phyloP scores from a whole-genome alignment of 768 basidiomycete genomes.

The Inosperma sp. region DNA sequence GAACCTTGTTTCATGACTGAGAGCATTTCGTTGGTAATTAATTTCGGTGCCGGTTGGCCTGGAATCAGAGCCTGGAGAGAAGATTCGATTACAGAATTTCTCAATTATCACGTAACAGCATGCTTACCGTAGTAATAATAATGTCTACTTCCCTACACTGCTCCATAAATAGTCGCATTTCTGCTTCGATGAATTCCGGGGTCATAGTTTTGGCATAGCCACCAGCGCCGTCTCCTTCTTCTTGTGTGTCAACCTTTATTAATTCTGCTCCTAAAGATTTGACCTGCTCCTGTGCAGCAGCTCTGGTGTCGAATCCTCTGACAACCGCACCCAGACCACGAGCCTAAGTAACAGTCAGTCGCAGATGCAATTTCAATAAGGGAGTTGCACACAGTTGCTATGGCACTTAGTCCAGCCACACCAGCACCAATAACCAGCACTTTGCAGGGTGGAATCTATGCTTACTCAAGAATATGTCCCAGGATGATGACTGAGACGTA shows the following conservation, averaged over 20 bases:
- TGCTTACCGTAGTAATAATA: conserved; percentile 71
- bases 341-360: conserved; percentile 41
- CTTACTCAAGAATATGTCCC: conserved; percentile 5
- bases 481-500: conserved; percentile 11
- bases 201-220: conserved; percentile 92
- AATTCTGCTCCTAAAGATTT: conserved; percentile 89
- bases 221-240: conserved; percentile 78
- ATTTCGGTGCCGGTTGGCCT: conserved; percentile 79
- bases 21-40: conserved; percentile 83
- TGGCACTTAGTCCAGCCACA: conserved; percentile 84
- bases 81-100: neutral
- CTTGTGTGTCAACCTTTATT: conserved; percentile 72
- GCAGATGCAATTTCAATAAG: neutral
- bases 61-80: conserved; percentile 67
- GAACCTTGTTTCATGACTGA: conserved; percentile 92
- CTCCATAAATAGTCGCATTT: conserved; percentile 84
- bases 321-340: conserved; percentile 83
- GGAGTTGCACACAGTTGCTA: conserved; percentile 58
- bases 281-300: conserved; percentile 84
- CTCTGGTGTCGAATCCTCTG: conserved; percentile 81
- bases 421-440: conserved; percentile 86
- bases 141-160: conserved; percentile 90
- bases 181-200: conserved; percentile 82
- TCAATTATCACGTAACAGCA: neutral
- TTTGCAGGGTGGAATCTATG: conserved; percentile 79